Evolutionary conservation across 805 yeast species (phyloP).

Genomic region (Schwanniomyces polymorphus): DNA sequence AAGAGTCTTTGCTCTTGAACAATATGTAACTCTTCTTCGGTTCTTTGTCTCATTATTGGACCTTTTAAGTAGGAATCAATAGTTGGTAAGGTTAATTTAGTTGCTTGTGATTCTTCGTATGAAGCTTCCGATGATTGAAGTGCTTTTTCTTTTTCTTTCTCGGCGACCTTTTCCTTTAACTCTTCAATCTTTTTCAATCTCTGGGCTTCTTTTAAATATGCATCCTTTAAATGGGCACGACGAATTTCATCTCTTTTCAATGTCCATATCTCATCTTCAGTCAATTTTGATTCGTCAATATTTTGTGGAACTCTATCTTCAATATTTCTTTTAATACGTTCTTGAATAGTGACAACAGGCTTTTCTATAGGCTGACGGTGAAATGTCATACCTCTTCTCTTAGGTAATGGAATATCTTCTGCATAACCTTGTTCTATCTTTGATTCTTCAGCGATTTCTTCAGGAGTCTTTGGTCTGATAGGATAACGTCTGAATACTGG

Average conservation of each 20-base stretch:
- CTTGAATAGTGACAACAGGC: conserved; percentile 57
- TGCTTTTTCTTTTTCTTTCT: conserved; percentile 20
- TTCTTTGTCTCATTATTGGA: conserved; percentile 71
- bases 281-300: conserved; percentile 30
- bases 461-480: conserved; percentile 48
- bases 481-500: conserved; percentile 68
- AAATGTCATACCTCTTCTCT: conserved; percentile 43
- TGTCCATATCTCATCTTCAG: conserved; percentile 44
- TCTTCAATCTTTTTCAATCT: conserved; percentile 41
- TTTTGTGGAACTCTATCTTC: conserved; percentile 37
- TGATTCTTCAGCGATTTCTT: conserved; percentile 41
- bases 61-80: conserved; percentile 65
- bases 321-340: conserved; percentile 57
- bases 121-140: conserved; percentile 24
- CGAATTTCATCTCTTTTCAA: conserved; percentile 62
- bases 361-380: conserved; percentile 56
- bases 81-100: conserved; percentile 75
- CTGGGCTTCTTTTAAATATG: conserved; percentile 56
- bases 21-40: conserved; percentile 63
- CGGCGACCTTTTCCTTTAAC: conserved; percentile 22
- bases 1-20: conserved; percentile 61
- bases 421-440: conserved; percentile 66
- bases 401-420: conserved; percentile 66
- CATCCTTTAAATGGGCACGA: conserved; percentile 65
- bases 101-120: conserved; percentile 50